These are phyloP conservation scores for Malassezia brasiliensis DNA, from an alignment of 1,284 basidiomycete genomes.

Conservation along the genomic window DNA sequence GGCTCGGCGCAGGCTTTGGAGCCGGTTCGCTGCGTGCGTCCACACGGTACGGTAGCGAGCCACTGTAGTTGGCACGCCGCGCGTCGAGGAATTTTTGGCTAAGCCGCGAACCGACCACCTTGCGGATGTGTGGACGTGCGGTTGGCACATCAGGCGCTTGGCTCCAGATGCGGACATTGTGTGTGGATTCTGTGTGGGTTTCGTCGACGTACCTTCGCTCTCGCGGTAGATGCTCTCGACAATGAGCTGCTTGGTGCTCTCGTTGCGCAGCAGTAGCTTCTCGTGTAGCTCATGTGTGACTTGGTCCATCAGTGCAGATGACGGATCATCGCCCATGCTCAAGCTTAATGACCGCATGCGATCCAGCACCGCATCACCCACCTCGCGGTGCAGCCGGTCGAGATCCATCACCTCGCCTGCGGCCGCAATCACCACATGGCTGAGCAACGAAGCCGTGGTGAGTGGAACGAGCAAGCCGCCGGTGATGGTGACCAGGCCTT, in stretches of 20 bases:
- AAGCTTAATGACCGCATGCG: slow-evolving; percentile 67
- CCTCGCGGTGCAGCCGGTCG: slow-evolving; percentile 87
- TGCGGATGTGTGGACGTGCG: slow-evolving; percentile 63
- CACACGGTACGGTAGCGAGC: not conserved
- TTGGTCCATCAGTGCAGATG: slow-evolving; percentile 62
- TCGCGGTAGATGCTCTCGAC: slow-evolving; percentile 76
- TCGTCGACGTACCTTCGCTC: slow-evolving; percentile 23
- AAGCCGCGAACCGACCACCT: slow-evolving; percentile 51
- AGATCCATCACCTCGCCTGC: slow-evolving; percentile 94
- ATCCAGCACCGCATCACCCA: slow-evolving; percentile 83
- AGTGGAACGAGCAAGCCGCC: slow-evolving; percentile 84
- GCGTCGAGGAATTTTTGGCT: slow-evolving; percentile 40
- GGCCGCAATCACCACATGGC: slow-evolving; percentile 94
- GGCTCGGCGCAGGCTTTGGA: not conserved
- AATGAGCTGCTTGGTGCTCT: slow-evolving; percentile 89
- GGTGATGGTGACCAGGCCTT: slow-evolving; percentile 42
- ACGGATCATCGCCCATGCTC: slow-evolving; percentile 59
- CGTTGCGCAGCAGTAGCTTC: slow-evolving; percentile 77
- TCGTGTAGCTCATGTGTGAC: slow-evolving; percentile 88
- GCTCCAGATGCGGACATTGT: slow-evolving; percentile 82
- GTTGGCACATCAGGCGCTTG: slow-evolving; percentile 63
- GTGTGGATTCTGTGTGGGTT: slow-evolving; percentile 62
- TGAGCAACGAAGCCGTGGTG: slow-evolving; percentile 85
- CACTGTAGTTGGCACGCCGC: slow-evolving; percentile 8
- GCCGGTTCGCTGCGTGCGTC: not conserved